phyloP scores from a whole-genome alignment of 2,329 filamentous ascomycete genomes.

The Cladosporium sp. region DNA sequence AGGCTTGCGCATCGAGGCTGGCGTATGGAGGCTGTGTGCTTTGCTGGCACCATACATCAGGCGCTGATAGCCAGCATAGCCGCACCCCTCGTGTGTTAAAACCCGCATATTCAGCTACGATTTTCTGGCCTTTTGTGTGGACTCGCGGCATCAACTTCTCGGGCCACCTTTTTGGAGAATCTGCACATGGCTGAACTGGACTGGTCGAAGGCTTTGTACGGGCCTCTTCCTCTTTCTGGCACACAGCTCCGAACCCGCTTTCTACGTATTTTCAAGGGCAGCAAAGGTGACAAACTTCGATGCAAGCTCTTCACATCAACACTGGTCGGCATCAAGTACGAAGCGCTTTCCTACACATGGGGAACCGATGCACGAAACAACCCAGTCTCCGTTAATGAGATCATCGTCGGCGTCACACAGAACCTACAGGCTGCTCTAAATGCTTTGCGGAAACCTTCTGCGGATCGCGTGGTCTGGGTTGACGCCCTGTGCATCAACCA shows the following conservation, averaged over 20 bases:
- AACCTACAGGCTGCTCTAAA: not conserved
- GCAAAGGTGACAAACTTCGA: not conserved
- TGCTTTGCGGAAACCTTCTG: not conserved
- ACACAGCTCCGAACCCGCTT: not conserved
- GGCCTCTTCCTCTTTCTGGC: not conserved
- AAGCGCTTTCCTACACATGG: conserved; percentile 2
- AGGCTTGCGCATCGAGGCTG: not conserved
- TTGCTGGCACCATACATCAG: too few species aligned
- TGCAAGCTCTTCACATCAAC: not conserved
- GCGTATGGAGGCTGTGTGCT: too few species aligned
- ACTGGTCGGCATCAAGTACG: not conserved
- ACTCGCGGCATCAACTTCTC: too few species aligned
- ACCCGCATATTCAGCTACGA: too few species aligned
- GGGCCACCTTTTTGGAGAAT: too few species aligned
- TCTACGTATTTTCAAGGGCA: not conserved
- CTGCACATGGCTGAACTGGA: not conserved
- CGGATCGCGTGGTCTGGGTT: not conserved
- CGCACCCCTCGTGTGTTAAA: too few species aligned
- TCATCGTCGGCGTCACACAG: not conserved
- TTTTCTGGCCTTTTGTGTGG: too few species aligned
- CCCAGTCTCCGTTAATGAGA: not conserved
- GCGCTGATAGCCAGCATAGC: too few species aligned
- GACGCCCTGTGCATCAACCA: conserved; percentile 13
- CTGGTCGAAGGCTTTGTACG: not conserved
- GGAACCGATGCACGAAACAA: not conserved